phyloP scores from a whole-genome alignment of 257 asterid species.

The Anisodus acutangulus region DNA sequence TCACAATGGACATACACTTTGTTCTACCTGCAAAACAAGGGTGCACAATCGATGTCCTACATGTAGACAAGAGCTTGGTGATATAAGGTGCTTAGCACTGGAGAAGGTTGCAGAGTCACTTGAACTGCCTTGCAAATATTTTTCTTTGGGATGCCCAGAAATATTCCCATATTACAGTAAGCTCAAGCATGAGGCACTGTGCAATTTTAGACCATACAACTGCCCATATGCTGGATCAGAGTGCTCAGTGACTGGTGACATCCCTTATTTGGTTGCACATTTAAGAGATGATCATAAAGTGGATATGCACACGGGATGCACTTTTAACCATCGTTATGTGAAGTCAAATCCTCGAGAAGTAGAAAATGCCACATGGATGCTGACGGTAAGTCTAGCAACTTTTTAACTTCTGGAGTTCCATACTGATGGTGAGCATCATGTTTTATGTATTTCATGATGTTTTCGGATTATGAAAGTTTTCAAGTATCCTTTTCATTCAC shows the following conservation, averaged over 20 bases:
- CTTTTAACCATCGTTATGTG: conserved; percentile 82
- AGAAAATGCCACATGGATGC: conserved; percentile 90
- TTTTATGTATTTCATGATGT: neutral
- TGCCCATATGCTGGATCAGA: conserved; percentile 90
- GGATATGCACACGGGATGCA: conserved; percentile 88
- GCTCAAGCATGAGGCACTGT: conserved; percentile 70
- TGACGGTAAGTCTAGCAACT: conserved; percentile 57
- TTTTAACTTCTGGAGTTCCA: conserved; percentile 11
- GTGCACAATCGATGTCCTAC: conserved; percentile 89
- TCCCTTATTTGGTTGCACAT: conserved; percentile 74
- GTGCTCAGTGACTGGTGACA: conserved; percentile 71
- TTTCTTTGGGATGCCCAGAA: conserved; percentile 75
- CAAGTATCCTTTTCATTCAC: neutral
- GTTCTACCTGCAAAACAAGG: conserved; percentile 86
- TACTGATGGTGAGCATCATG: neutral
- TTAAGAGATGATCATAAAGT: conserved; percentile 83
- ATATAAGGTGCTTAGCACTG: conserved; percentile 84
- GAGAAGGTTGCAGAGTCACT: conserved; percentile 89
- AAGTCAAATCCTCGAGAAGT: conserved; percentile 87
- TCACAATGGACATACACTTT: conserved; percentile 89
- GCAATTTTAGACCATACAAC: conserved; percentile 70
- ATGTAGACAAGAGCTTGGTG: conserved; percentile 94
- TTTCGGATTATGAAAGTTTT: neutral
- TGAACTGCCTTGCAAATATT: conserved; percentile 81
- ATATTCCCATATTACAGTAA: conserved; percentile 85